These are phyloP conservation scores for Pleurotus eryngii DNA, from an alignment of 768 basidiomycete species.

Conservation along the genomic window DNA sequence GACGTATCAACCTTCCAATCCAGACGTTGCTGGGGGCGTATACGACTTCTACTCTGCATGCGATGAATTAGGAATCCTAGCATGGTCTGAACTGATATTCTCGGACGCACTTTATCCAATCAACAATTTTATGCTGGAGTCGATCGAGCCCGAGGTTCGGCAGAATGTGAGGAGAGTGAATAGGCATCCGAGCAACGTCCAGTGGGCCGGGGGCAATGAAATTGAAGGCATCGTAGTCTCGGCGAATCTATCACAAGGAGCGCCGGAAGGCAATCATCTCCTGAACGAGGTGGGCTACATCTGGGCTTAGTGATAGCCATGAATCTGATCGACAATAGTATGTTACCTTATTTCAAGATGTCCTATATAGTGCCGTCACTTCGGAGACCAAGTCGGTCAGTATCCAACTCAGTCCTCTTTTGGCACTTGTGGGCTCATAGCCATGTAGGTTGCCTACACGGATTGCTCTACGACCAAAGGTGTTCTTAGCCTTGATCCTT, in stretches of 20 bases:
- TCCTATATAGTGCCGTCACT: constrained; percentile 43
- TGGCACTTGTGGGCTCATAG: not conserved
- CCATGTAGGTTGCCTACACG: constrained; percentile 48
- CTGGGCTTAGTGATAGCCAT: not conserved
- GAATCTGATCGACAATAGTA: constrained; percentile 29
- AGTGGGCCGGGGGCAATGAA: constrained; percentile 63
- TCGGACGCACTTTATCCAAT: constrained; percentile 55
- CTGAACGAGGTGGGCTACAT: constrained; percentile 40
- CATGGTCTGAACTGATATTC: constrained; percentile 62
- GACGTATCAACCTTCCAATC: constrained; percentile 43
- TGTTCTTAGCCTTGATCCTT: constrained; percentile 55
- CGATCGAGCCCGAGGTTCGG: constrained; percentile 51
- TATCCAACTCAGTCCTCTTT: not conserved
- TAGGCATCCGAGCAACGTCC: constrained; percentile 52
- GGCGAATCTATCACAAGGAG: constrained; percentile 26
- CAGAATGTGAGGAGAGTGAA: constrained; percentile 57
- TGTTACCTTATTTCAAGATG: constrained; percentile 48
- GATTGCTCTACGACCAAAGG: constrained; percentile 59
- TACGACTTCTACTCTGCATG: constrained; percentile 58
- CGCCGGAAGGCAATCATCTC: constrained; percentile 42
- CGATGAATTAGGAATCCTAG: constrained; percentile 58
- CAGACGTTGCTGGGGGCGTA: constrained; percentile 36
- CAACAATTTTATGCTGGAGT: constrained; percentile 49
- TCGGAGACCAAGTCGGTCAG: constrained; percentile 49
- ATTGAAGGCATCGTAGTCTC: constrained; percentile 50